Conservation (phyloP, 352 stramenopile genomes). For the Pythium utonaiense region DNA sequence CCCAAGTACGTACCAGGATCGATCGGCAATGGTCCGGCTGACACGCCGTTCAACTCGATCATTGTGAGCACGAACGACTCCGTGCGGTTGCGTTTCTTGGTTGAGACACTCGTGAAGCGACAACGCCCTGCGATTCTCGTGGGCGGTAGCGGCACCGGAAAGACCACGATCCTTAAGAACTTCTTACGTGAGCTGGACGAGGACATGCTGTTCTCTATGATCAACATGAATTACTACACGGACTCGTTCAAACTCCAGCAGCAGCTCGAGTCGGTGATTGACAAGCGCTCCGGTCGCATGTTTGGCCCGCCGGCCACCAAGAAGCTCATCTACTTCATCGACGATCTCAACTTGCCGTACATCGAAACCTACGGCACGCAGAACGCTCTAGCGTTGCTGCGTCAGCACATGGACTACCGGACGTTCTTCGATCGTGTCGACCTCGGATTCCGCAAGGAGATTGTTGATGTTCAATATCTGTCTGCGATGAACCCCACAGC, state of each 20-base stretch:
- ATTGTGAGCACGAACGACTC: conserved; percentile 96
- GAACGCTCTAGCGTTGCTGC: conserved; percentile 93
- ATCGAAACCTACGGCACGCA: conserved; percentile 97
- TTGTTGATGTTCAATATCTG: conserved; percentile 96
- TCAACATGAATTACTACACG: conserved; percentile 98
- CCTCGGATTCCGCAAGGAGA: conserved; percentile 95
- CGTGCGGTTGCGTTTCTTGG: conserved; percentile 92
- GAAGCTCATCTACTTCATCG: conserved; percentile 96
- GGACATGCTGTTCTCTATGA: conserved; percentile 94
- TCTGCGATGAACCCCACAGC: conserved; percentile 97
- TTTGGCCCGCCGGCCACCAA: conserved; percentile 95
- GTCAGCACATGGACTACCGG: conserved; percentile 95
- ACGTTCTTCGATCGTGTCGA: conserved; percentile 95
- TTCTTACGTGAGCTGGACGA: conserved; percentile 90
- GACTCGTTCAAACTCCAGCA: conserved; percentile 93
- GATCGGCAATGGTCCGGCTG: conserved; percentile 91
- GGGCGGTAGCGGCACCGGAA: conserved; percentile 94
- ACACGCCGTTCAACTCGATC: conserved; percentile 96
- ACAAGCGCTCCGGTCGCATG: conserved; percentile 94
- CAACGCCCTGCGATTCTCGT: conserved; percentile 95
- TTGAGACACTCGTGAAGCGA: conserved; percentile 92
- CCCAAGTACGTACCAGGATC: conserved; percentile 86
- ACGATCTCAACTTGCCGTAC: conserved; percentile 96
- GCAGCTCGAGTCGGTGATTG: conserved; percentile 95
- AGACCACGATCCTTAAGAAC: conserved; percentile 97